phyloP scores from a whole-genome alignment of 768 basidiomycete genomes.

The Boletellus ananas region DNA sequence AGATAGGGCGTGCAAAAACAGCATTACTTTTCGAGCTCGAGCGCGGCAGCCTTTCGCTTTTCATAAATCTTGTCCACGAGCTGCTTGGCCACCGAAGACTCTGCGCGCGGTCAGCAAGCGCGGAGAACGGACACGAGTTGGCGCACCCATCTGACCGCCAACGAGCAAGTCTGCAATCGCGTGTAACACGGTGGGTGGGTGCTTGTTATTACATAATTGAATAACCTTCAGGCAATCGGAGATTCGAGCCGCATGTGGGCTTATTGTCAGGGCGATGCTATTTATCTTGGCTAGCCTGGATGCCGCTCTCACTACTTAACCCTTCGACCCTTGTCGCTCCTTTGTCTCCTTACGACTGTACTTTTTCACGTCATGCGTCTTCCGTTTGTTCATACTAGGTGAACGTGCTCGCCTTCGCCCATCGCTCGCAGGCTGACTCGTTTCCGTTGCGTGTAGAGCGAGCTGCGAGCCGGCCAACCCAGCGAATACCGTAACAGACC shows the following conservation, averaged over 20 bases:
- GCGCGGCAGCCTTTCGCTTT: conserved; percentile 91
- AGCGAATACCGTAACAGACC: conserved; percentile 56
- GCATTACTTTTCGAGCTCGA: conserved; percentile 87
- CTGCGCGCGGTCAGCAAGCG: conserved; percentile 34
- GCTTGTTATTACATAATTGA: not conserved
- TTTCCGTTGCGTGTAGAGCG: not conserved
- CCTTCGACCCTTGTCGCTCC: not conserved
- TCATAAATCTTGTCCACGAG: conserved; percentile 93
- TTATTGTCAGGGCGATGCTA: not conserved
- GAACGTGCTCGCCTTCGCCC: not conserved
- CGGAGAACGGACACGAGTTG: not conserved
- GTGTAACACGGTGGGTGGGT: not conserved
- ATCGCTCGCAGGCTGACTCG: conserved; percentile 1
- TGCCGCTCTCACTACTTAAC: not conserved
- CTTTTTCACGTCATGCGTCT: conserved; percentile 11
- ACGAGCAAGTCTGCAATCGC: not conserved
- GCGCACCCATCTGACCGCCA: conserved; percentile 20
- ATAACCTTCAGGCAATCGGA: not conserved
- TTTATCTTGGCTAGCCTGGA: not conserved
- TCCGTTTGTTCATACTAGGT: conserved; percentile 10
- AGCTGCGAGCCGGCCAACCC: conserved; percentile 48
- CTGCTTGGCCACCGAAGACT: conserved; percentile 72
- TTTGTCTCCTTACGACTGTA: not conserved
- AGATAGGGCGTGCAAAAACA: not conserved
- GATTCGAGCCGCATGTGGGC: too few species aligned